phyloP scores from a whole-genome alignment of 2,329 filamentous ascomycete species.

The Aspergillus clavatus region DNA sequence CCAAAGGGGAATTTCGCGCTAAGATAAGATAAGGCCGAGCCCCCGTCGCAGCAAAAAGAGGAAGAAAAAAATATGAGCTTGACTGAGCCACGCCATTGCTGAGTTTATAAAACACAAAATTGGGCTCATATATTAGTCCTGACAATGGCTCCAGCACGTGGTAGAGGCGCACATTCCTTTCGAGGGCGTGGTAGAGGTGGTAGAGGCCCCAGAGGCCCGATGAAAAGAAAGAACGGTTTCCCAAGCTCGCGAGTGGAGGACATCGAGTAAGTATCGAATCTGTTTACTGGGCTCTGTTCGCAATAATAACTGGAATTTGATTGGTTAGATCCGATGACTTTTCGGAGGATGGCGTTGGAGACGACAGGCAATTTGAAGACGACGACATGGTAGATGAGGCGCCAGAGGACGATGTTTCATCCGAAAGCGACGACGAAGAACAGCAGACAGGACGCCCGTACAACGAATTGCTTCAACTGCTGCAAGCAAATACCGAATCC shows the following conservation, averaged over 20 bases:
- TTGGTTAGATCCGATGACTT: constrained; percentile 25
- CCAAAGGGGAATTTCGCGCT: constrained; percentile 41
- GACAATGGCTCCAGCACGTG: constrained; percentile 28
- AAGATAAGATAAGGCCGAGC: constrained; percentile 42
- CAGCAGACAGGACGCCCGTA: constrained; percentile 45
- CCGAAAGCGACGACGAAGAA: constrained; percentile 44
- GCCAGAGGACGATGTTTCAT: constrained; percentile 31
- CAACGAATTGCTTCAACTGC: constrained; percentile 52
- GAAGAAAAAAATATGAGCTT: constrained; percentile 12
- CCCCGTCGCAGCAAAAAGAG: constrained; percentile 6
- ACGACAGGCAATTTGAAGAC: constrained; percentile 42
- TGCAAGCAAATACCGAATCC: constrained; percentile 41
- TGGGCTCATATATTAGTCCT: not conserved
- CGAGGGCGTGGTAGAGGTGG: constrained; percentile 31
- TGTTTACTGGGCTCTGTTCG: not conserved
- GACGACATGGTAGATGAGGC: constrained; percentile 40
- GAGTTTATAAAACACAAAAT: not conserved
- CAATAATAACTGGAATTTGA: not conserved
- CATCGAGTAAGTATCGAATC: constrained; percentile 29
- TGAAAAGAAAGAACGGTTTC: constrained; percentile 28
- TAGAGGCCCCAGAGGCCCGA: constrained; percentile 25
- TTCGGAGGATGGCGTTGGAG: constrained; percentile 21
- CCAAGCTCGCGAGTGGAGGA: constrained; percentile 37
- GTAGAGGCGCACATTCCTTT: constrained; percentile 20
- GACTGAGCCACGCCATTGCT: too few species aligned